Base-by-base conservation (phyloP, 2,329 filamentous ascomycete genomes). In the Microsporum ferrugineum region DNA sequence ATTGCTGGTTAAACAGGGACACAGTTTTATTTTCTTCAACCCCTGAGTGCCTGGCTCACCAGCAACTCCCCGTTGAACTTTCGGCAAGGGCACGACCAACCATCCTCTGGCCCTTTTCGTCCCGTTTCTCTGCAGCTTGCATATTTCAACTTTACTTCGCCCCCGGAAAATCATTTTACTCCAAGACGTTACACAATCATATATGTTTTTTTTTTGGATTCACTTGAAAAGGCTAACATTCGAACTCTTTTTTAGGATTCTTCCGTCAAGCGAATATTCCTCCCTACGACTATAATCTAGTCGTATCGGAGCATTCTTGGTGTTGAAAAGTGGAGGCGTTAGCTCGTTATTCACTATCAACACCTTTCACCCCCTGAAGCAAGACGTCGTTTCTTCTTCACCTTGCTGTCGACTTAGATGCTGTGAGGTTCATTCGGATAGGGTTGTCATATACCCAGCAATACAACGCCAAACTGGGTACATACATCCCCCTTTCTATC, bases 401-500 rank as follows among this genome's bases (percentile, higher is more conserved):
- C 71, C 38, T 57, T 38, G 14, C 33, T 8, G 33, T 57, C 53
- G 17, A 57, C 17, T 57, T 57, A 41, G 17, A 57, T 57, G 53
- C 53, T 57, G 53, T 51, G 45, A 51, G 45, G 45, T 31, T 17
- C 2, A 7, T 23, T 29, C 45, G 17, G n/a, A 51, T 51, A 51
- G 45, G 45, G 45, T 51, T 51, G 45, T 51, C 14, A 51, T 31
- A 51, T 51, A 51, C 45, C 45, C 45, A 51, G 27, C 45, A 7
- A 51, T 51, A 51, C 45, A 51, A 69, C 70, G 69, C 69, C 68
- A 69, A 68, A 71, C 72, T 75, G 73, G 73, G 74, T 77, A 71
- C 71, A 72, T 73, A n/a, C 31, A 27, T 36, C 53, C 6, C 34
- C 27, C n/a, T 36, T 33, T 17, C 17, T 14, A 8, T 14, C 23